Base-by-base conservation (phyloP, 352 stramenopile genomes). In the Globisporangium carolinianum region DNA sequence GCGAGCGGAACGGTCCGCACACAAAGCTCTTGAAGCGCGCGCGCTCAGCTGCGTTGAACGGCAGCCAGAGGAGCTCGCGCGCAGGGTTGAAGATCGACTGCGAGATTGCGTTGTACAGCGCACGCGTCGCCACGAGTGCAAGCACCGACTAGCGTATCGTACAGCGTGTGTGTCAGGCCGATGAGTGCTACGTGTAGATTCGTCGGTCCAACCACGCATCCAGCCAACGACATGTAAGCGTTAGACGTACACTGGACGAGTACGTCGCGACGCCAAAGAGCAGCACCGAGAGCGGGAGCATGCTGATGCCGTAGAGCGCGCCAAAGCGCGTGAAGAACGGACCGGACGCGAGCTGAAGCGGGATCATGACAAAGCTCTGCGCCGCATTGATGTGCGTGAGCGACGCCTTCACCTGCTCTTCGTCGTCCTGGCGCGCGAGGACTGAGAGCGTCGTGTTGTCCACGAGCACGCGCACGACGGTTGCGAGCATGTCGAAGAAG, bases 311-410 rank as follows among this genome's bases (percentile, higher is more conserved):
- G 55, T 91, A 90, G 82, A 94, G 91, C 51, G 92, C 84, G 36
- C 84, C 84, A 66, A 93, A 93, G 36, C 77, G 83, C 18, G 79
- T 89, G 67, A 93, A 94, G 47, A 93, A 87, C 4, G 81, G 72
- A 4, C 85, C 85, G 0, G 85, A 91, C 2, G 79, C 66, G 12
- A 93, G 55, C 50, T 94, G 85, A 69, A 94, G 77, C 12, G 85
- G 85, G 54, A 94, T 91, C 85, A 94, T 94, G 24, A 94, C 65
- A 35, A 91, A 79, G 55, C 85, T 94, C 60, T 94, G 85, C 14
- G 90, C 59, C n/a, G 80, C 81, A 59, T 91, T 94, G 55, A 94
- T 87, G 52, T 67, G 67, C 0, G 82, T 85, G 48, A 94, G 65
- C 24, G 83, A 90, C 1, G 72, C 67, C 51, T 94, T 92, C 47